Conservation (phyloP, 2,329 filamentous ascomycete genomes). For the Dactylellina cionopaga region DNA sequence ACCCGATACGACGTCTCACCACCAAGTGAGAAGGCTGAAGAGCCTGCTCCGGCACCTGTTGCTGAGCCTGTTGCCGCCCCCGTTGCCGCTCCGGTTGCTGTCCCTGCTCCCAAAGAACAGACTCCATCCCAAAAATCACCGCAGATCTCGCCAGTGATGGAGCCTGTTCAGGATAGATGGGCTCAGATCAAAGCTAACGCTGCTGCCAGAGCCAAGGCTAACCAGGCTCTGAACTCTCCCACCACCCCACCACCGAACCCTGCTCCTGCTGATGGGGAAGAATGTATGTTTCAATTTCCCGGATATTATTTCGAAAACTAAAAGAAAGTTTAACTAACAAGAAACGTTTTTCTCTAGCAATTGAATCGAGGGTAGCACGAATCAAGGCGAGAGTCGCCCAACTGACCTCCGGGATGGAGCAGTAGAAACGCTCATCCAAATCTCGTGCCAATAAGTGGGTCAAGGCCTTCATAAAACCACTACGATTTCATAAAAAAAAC, state of each 20-base stretch:
- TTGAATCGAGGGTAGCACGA: constrained; percentile 93
- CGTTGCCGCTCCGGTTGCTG: not conserved
- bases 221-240: constrained; percentile 60
- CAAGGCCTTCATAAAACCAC: constrained; percentile 8
- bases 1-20: constrained; percentile 44
- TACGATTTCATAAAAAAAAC: constrained; percentile 13
- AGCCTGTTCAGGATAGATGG: constrained; percentile 79
- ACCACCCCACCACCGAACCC: constrained; percentile 57
- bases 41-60: constrained; percentile 10
- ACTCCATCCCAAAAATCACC: constrained; percentile 25
- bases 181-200: constrained; percentile 96
- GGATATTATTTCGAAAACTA: not conserved
- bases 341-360: constrained; percentile 72
- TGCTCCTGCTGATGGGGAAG: constrained; percentile 83
- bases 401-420: constrained; percentile 84
- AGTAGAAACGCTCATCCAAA: constrained; percentile 44
- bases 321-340: constrained; percentile 56
- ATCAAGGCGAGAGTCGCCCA: constrained; percentile 98
- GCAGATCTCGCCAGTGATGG: constrained; percentile 53
- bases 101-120: constrained; percentile 1
- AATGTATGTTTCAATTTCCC: constrained; percentile 73
- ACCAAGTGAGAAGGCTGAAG: constrained; percentile 35
- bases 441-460: not conserved
- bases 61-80: not conserved
- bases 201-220: constrained; percentile 76